Evolutionary conservation across 2,329 filamentous ascomycete genomes (phyloP).

Genomic region (Trichoderma simmonsii): DNA sequence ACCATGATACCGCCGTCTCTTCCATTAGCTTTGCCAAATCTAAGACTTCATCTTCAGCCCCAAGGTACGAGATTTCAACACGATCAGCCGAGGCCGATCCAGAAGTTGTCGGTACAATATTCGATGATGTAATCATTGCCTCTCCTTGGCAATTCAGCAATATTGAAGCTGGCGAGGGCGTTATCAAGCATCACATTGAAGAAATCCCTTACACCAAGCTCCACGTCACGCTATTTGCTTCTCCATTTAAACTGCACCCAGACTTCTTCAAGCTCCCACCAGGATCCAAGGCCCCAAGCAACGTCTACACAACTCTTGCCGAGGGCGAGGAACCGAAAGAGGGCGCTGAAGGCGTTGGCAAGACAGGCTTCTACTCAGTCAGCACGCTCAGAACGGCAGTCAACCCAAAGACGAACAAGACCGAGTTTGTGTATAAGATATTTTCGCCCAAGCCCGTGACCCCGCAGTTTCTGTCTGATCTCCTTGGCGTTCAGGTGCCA

Average conservation of each 20-base stretch:
- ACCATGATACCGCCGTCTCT: constrained; percentile 65
- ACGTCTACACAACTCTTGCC: constrained; percentile 78
- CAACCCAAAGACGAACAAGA: constrained; percentile 55
- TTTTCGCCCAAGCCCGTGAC: constrained; percentile 57
- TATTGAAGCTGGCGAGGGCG: constrained; percentile 59
- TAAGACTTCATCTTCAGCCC: constrained; percentile 36
- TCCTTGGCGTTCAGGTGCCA: constrained; percentile 50
- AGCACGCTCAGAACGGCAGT: constrained; percentile 65
- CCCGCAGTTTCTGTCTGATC: constrained; percentile 48
- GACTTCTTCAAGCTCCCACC: constrained; percentile 66
- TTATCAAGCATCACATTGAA: constrained; percentile 69
- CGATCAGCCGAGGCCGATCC: constrained; percentile 25
- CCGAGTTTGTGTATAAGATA: constrained; percentile 63
- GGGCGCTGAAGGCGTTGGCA: constrained; percentile 61
- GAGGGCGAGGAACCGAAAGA: constrained; percentile 50
- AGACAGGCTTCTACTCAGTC: constrained; percentile 79
- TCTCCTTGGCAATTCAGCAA: constrained; percentile 77
- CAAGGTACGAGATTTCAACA: constrained; percentile 45
- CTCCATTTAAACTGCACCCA: constrained; percentile 68
- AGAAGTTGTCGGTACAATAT: constrained; percentile 50
- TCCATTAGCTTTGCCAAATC: constrained; percentile 51
- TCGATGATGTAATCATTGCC: constrained; percentile 80
- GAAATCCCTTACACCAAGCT: constrained; percentile 80
- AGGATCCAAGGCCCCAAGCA: constrained; percentile 61
- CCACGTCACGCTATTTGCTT: constrained; percentile 86